phyloP scores from a whole-genome alignment of 2,329 filamentous ascomycete species.

The Plenodomus lindquistii region DNA sequence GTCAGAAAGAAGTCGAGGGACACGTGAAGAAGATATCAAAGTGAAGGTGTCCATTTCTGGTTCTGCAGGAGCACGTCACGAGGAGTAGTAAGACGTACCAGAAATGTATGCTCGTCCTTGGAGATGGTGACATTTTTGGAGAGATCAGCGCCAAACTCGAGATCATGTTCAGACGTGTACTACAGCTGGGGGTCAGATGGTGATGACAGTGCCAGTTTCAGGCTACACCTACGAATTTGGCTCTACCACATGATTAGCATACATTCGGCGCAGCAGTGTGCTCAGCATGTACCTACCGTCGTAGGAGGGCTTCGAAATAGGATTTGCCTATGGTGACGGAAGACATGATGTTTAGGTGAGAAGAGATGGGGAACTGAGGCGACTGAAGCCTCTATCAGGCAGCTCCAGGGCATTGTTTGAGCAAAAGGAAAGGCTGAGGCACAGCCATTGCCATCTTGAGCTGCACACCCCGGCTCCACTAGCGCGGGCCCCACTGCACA shows the following conservation, averaged over 20 bases:
- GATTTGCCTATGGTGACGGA: slow-evolving; percentile 62
- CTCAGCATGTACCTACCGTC: slow-evolving; percentile 56
- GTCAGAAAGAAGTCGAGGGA: neutral
- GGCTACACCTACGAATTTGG: slow-evolving; percentile 54
- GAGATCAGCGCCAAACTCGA: slow-evolving; percentile 40
- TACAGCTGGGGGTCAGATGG: slow-evolving; percentile 21
- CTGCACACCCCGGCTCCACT: neutral
- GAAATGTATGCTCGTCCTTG: slow-evolving; percentile 63
- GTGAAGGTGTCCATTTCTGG: neutral
- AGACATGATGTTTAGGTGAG: slow-evolving; percentile 36
- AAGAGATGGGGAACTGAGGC: slow-evolving; percentile 9
- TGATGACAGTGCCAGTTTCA: neutral
- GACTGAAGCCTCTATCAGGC: slow-evolving; percentile 7
- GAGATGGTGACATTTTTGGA: slow-evolving; percentile 58
- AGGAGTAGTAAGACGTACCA: slow-evolving; percentile 51
- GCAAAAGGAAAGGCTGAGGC: slow-evolving; percentile 9
- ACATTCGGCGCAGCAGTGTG: slow-evolving; percentile 2
- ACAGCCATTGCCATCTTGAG: slow-evolving; percentile 7
- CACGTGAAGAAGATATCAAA: neutral
- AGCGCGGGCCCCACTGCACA: slow-evolving; percentile 15
- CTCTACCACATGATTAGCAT: slow-evolving; percentile 44
- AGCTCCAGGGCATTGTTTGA: slow-evolving; percentile 5
- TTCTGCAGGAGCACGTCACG: neutral
- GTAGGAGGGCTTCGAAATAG: slow-evolving; percentile 65
- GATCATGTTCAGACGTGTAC: slow-evolving; percentile 47